Evolutionary conservation across 2,329 filamentous ascomycete species (phyloP).

Genomic region (Botrytis tulipae): DNA sequence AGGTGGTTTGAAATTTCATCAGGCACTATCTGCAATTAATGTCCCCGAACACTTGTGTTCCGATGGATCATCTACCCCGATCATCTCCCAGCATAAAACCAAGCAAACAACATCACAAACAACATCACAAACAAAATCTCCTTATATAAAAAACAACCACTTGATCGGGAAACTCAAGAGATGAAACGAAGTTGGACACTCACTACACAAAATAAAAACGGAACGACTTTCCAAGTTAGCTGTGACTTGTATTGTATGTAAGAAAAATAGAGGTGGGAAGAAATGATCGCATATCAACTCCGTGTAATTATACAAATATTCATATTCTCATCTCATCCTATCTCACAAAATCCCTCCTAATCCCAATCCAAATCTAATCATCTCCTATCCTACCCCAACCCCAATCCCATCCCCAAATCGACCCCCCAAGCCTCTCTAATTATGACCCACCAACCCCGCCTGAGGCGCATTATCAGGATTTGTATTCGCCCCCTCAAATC

Average conservation of each 20-base stretch:
- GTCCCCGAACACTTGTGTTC: background rate
- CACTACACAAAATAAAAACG: background rate
- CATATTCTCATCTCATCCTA: background rate
- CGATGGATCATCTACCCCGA: background rate
- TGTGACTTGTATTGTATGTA: background rate
- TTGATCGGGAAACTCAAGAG: background rate
- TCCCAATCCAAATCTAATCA: background rate
- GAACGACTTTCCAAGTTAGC: background rate
- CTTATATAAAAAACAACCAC: background rate
- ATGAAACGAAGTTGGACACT: background rate
- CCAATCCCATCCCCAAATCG: background rate
- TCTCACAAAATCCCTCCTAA: background rate
- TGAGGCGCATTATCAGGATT: constrained; percentile 38
- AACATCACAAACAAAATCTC: background rate
- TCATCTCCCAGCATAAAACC: background rate
- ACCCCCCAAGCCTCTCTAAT: constrained; percentile 15
- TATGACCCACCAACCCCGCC: constrained; percentile 35
- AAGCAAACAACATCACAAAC: background rate
- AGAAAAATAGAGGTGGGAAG: background rate
- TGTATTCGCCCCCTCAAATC: constrained; percentile 38
- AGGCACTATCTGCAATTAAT: background rate
- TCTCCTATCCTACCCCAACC: background rate
- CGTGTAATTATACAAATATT: background rate
- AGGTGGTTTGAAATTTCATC: too few species aligned
- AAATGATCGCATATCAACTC: background rate